Evolutionary conservation across 345 rosid genomes (phyloP).

Genomic region (Brassica carinata): DNA sequence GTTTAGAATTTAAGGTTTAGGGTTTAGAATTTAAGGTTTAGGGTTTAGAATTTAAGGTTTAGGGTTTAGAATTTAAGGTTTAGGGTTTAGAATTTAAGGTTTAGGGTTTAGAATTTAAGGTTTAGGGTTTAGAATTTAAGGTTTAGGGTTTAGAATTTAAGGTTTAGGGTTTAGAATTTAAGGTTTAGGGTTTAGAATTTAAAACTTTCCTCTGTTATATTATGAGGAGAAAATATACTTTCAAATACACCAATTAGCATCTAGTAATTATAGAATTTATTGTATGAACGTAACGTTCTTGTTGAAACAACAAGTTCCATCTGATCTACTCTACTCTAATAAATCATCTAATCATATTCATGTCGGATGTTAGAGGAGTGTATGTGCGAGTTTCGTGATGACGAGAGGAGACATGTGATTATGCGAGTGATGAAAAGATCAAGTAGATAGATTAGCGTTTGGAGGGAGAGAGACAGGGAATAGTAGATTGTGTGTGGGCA

Average conservation of each 20-base stretch:
- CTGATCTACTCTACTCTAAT: not conserved
- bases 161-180: no score
- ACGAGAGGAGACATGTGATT: conserved; percentile 11
- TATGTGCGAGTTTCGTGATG: conserved; percentile 1
- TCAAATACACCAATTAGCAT: not conserved
- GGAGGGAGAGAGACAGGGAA: conserved; percentile 13
- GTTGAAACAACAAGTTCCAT: not conserved
- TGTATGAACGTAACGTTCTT: not conserved
- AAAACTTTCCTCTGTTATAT: not conserved
- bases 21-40: no score
- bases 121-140: no score
- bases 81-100: no score
- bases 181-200: no score
- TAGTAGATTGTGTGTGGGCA: conserved; percentile 40
- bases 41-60: no score
- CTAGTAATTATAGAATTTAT: not conserved
- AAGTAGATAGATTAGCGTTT: conserved; percentile 13
- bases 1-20: no score
- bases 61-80: no score
- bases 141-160: no score
- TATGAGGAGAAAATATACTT: not conserved
- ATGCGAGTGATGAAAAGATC: conserved; percentile 11
- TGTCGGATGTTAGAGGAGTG: conserved; percentile 16
- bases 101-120: no score
- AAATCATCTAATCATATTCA: not conserved